phyloP scores from a whole-genome alignment of 2,329 filamentous ascomycete species.

The Claviceps purpurea region DNA sequence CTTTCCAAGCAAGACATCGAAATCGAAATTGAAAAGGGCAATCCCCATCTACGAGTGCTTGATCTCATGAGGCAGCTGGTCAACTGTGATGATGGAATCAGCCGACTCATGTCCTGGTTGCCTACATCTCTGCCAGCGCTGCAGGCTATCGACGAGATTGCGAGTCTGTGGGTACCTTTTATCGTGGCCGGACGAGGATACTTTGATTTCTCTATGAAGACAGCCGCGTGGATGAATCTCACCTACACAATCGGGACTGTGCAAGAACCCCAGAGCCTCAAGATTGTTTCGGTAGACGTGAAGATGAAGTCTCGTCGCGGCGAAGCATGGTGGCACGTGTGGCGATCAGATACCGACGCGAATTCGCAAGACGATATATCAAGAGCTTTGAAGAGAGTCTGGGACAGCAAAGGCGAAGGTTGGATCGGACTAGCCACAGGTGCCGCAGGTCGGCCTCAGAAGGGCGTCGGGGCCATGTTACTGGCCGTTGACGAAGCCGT shows the following conservation, averaged over 20 bases:
- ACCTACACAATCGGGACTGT: constrained; percentile 32
- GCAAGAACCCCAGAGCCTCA: constrained; percentile 11
- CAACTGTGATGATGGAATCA: constrained; percentile 40
- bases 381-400: constrained; percentile 29
- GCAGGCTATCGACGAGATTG: constrained; percentile 45
- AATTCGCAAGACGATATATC: constrained; percentile 22
- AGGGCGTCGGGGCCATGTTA: constrained; percentile 33
- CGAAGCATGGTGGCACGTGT: constrained; percentile 38
- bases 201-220: constrained; percentile 38
- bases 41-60: constrained; percentile 53
- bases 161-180: constrained; percentile 35
- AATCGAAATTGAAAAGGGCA: constrained; percentile 45
- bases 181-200: constrained; percentile 29
- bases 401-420: constrained; percentile 28
- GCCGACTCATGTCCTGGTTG: constrained; percentile 39
- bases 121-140: constrained; percentile 52
- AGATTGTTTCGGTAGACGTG: constrained; percentile 36
- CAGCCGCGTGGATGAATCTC: constrained; percentile 44
- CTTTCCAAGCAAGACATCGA: constrained; percentile 40
- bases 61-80: constrained; percentile 45
- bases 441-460: constrained; percentile 28
- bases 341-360: constrained; percentile 16
- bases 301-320: constrained; percentile 34
- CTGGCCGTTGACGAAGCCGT: constrained; percentile 33
- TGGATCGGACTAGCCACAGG: constrained; percentile 36